These are phyloP conservation scores for Escovopsis weberi DNA, from an alignment of 2,329 filamentous ascomycete genomes.

Conservation along the genomic window DNA sequence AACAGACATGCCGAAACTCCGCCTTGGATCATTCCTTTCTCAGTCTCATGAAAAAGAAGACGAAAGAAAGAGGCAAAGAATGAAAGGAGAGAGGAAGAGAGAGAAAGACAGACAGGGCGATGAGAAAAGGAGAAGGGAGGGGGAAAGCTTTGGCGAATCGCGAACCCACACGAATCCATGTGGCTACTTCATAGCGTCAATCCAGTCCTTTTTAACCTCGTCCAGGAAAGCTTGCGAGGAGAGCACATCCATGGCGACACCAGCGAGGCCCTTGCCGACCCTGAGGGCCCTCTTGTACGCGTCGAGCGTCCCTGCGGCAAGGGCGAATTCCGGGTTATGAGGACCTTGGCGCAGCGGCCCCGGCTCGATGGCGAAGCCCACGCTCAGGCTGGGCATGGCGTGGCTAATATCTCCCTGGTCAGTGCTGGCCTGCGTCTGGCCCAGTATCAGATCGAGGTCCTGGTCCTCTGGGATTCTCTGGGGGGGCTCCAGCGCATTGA, in stretches of 20 bases:
- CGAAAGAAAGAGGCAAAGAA: too few relatives aligned
- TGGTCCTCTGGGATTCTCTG: constrained; percentile 20
- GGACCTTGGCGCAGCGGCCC: constrained; percentile 21
- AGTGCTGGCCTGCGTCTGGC: constrained; percentile 36
- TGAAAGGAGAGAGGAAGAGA: too few relatives aligned
- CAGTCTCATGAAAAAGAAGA: too few relatives aligned
- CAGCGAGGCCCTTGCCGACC: constrained; percentile 33
- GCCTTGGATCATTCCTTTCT: too few relatives aligned
- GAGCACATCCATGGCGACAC: constrained; percentile 32
- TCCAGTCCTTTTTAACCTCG: constrained; percentile 19
- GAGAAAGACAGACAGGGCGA: too few relatives aligned
- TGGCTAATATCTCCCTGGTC: constrained; percentile 47
- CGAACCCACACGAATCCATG: too few relatives aligned
- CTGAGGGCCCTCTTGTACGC: constrained; percentile 31
- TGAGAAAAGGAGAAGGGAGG: too few relatives aligned
- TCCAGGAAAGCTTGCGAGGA: constrained; percentile 25
- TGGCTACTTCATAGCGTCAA: background rate
- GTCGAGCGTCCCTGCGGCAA: constrained; percentile 31
- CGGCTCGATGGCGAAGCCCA: constrained; percentile 35
- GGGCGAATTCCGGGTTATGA: constrained; percentile 38
- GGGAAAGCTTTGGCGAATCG: too few relatives aligned
- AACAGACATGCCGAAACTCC: too few relatives aligned
- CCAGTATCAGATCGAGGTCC: constrained; percentile 26
- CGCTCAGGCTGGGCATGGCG: constrained; percentile 38
- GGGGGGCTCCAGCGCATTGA: constrained; percentile 22